phyloP scores from a whole-genome alignment of 129 eudicot genomes.

The Oenanthe sinensis region DNA sequence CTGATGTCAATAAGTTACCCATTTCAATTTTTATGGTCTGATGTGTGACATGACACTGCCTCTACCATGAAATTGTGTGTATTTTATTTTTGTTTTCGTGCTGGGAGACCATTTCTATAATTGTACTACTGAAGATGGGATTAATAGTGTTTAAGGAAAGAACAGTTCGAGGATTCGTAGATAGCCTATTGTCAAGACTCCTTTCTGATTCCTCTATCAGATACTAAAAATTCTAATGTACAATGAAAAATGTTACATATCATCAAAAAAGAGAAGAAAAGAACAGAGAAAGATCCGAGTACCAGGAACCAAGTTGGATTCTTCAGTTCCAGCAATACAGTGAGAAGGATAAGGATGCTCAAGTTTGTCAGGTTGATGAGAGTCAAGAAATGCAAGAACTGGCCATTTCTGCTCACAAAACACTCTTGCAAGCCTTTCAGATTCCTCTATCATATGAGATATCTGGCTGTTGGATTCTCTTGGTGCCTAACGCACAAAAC shows the following conservation, averaged over 20 bases:
- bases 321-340: slow-evolving; percentile 77
- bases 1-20: no score
- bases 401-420: slow-evolving; percentile 82
- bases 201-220: slow-evolving; percentile 51
- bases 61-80: background rate
- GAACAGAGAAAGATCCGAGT: background rate
- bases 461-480: slow-evolving; percentile 55
- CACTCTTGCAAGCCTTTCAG: slow-evolving; percentile 50
- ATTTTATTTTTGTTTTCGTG: no score
- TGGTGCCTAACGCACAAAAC: slow-evolving; percentile 53
- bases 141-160: background rate
- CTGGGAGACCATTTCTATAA: no score
- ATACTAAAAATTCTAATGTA: slow-evolving; percentile 30
- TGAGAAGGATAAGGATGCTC: slow-evolving; percentile 95
- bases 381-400: slow-evolving; percentile 68
- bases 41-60: background rate
- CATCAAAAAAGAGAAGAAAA: background rate
- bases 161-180: background rate
- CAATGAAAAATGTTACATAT: background rate
- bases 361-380: slow-evolving; percentile 74
- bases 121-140: background rate
- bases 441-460: slow-evolving; percentile 66
- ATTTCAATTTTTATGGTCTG: background rate
- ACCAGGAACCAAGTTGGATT: slow-evolving; percentile 81
- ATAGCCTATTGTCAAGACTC: slow-evolving; percentile 18